Conservation (phyloP, 202 grass and related monocot genomes). For the Carex sylvatica region DNA sequence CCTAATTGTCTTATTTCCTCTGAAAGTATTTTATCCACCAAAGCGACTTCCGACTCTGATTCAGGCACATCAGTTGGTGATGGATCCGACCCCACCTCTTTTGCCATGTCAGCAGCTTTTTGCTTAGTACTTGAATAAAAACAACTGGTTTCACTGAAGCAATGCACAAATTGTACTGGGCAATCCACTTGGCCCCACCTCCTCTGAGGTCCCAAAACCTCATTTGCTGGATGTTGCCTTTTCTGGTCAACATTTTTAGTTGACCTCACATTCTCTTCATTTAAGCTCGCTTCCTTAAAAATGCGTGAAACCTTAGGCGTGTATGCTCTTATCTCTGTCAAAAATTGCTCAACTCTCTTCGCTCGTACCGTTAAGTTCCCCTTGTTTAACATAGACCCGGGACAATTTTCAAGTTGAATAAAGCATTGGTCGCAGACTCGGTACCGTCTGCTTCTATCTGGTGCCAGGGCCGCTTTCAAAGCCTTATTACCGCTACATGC, state of each 20-base stretch:
- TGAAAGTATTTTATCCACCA: constrained; percentile 57
- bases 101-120: constrained; percentile 19
- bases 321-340: constrained; percentile 55
- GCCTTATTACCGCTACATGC: constrained; percentile 75
- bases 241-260: constrained; percentile 33
- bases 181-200: constrained; percentile 83
- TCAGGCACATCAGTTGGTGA: constrained; percentile 1
- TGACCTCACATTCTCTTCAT: constrained; percentile 43
- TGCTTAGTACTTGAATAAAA: constrained; percentile 31
- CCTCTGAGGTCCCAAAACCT: constrained; percentile 24
- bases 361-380: constrained; percentile 14
- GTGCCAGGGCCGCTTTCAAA: constrained; percentile 56
- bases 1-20: constrained; percentile 65
- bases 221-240: constrained; percentile 25
- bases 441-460: constrained; percentile 58
- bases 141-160: constrained; percentile 36
- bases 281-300: constrained; percentile 66
- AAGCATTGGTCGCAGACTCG: constrained; percentile 78
- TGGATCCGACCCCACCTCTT: not conserved
- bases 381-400: constrained; percentile 35
- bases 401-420: constrained; percentile 41
- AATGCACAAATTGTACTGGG: constrained; percentile 46
- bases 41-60: constrained; percentile 38
- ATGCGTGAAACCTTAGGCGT: constrained; percentile 71
- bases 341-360: constrained; percentile 39